Evolutionary conservation across 352 stramenopile genomes (phyloP).

Genomic region (Globisporangium radiosum): DNA sequence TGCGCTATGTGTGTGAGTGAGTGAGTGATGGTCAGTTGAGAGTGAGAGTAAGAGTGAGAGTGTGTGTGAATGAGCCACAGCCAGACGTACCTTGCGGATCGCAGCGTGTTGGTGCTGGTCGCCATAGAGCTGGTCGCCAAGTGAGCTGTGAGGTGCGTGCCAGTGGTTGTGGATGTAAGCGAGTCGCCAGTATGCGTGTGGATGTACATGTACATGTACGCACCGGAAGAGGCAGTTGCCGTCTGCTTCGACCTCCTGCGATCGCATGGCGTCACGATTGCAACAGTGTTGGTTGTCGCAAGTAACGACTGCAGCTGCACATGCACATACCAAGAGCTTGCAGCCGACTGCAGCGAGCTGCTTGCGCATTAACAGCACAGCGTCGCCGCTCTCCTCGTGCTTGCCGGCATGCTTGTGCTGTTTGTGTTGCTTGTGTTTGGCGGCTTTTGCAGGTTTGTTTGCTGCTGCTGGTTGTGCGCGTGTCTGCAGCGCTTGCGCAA

Average conservation of each 20-base stretch:
- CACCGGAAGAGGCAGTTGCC: constrained; percentile 84
- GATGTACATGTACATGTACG: constrained; percentile 11
- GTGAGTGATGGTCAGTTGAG: neutral
- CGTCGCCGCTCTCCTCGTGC: constrained; percentile 36
- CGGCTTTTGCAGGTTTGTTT: constrained; percentile 6
- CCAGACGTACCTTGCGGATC: constrained; percentile 43
- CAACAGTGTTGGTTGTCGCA: neutral
- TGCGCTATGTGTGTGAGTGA: constrained; percentile 26
- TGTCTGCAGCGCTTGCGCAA: neutral
- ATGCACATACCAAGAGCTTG: constrained; percentile 44
- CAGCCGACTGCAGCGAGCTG: constrained; percentile 48
- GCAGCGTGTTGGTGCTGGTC: constrained; percentile 60
- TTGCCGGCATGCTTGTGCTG: constrained; percentile 8
- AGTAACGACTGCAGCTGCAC: neutral
- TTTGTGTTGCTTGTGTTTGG: constrained; percentile 27
- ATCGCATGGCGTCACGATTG: neutral
- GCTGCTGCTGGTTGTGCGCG: neutral
- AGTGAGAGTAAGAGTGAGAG: neutral
- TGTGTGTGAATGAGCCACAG: neutral
- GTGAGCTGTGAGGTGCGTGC: constrained; percentile 24
- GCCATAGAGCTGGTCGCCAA: constrained; percentile 70
- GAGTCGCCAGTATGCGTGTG: neutral
- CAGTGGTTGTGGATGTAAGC: neutral
- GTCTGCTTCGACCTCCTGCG: constrained; percentile 68
- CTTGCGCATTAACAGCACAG: constrained; percentile 46